phyloP scores from a whole-genome alignment of 2,329 filamentous ascomycete species.

The Taxawa tesnikishii region DNA sequence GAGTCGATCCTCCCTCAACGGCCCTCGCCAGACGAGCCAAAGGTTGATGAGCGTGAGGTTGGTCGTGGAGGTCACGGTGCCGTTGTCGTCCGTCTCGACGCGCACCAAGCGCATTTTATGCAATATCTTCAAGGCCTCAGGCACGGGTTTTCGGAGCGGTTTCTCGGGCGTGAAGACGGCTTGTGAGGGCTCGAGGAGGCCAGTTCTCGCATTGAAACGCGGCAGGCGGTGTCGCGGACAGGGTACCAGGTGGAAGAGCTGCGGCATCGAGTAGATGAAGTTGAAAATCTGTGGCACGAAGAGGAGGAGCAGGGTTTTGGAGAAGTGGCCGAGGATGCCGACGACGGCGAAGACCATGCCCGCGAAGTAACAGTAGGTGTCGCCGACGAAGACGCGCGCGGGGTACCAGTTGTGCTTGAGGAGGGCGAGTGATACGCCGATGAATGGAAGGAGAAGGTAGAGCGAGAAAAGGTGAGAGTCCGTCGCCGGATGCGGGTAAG shows the following conservation, averaged over 20 bases:
- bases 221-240: constrained; percentile 90
- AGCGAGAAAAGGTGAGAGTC: constrained; percentile 94
- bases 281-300: constrained; percentile 94
- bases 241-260: constrained; percentile 79
- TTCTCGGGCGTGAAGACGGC: constrained; percentile 53
- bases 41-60: constrained; percentile 93
- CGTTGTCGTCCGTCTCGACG: constrained; percentile 54
- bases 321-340: constrained; percentile 93
- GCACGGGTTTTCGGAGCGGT: constrained; percentile 56
- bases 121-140: constrained; percentile 53
- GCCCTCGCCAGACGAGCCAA: constrained; percentile 92
- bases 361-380: constrained; percentile 99
- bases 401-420: constrained; percentile 93
- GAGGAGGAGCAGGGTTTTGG: constrained; percentile 84
- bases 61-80: constrained; percentile 63
- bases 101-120: constrained; percentile 55
- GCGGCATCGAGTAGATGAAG: constrained; percentile 84
- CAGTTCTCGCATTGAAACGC: constrained; percentile 73
- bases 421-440: constrained; percentile 80
- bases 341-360: constrained; percentile 98
- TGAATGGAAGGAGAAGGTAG: constrained; percentile 86
- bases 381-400: constrained; percentile 87
- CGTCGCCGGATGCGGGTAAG: constrained; percentile 82
- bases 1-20: constrained; percentile 74
- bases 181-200: constrained; percentile 74